A percentile compares a stretch with the other conserved stretches of the same genome.
Evolutionary conservation across 2,329 filamentous ascomycete species (phyloP).

Genomic region (Beauveria bassiana): DNA sequence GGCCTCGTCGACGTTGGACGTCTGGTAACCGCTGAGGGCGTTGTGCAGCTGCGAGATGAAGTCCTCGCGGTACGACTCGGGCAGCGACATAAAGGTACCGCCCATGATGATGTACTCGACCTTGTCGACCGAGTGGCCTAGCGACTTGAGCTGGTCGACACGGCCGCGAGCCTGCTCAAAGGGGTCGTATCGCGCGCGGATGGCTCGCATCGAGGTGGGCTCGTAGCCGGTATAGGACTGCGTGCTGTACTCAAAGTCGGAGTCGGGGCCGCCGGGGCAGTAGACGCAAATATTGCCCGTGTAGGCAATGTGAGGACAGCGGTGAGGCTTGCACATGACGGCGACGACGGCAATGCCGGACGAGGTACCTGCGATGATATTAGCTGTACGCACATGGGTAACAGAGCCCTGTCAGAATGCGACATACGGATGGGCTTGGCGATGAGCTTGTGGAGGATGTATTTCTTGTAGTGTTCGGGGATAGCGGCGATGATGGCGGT

Average conservation of each 20-base stretch:
- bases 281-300: slow-evolving; percentile 99
- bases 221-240: slow-evolving; percentile 99
- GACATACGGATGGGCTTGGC: slow-evolving; percentile 81
- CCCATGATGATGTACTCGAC: slow-evolving; percentile 99
- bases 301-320: slow-evolving; percentile 96
- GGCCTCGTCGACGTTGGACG: slow-evolving; percentile 88
- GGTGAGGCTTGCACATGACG: slow-evolving; percentile 98
- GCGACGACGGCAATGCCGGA: slow-evolving; percentile 97
- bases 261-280: slow-evolving; percentile 93
- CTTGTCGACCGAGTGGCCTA: slow-evolving; percentile 96
- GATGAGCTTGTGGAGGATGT: slow-evolving; percentile 90
- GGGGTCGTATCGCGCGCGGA: slow-evolving; percentile 91
- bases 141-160: slow-evolving; percentile 91
- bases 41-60: slow-evolving; percentile 97
- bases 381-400: neutral
- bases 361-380: slow-evolving; percentile 61
- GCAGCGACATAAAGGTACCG: slow-evolving; percentile 95
- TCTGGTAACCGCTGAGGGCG: slow-evolving; percentile 91
- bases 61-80: slow-evolving; percentile 79
- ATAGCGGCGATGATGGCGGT: slow-evolving; percentile 97
- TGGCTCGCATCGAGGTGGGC: slow-evolving; percentile 96
- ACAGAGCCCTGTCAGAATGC: neutral
- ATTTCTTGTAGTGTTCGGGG: slow-evolving; percentile 99
- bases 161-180: slow-evolving; percentile 95
- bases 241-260: slow-evolving; percentile 97